These are phyloP conservation scores for Hygrophorus pudorinus DNA, from an alignment of 768 basidiomycete species.

Conservation along the genomic window DNA sequence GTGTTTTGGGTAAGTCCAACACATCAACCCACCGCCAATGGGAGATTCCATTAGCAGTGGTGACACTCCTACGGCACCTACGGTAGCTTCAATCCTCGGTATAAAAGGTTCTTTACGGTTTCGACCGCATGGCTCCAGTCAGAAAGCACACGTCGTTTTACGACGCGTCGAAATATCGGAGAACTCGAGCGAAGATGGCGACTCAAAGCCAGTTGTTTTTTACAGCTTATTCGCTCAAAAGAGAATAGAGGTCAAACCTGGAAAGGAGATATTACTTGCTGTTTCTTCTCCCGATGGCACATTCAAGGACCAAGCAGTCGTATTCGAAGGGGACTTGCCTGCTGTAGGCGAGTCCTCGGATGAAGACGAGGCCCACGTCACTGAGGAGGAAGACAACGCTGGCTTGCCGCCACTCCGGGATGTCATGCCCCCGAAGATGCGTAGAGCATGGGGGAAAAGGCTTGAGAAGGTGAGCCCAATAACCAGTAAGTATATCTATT, in stretches of 20 bases:
- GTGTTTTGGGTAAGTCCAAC: too few species aligned
- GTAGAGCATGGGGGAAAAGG: slow-evolving; percentile 47
- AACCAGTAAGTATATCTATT: slow-evolving; percentile 24
- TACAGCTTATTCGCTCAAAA: slow-evolving; percentile 63
- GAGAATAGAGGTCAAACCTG: slow-evolving; percentile 59
- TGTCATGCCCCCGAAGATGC: slow-evolving; percentile 54
- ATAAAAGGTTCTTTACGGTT: slow-evolving; percentile 54
- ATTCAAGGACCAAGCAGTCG: slow-evolving; percentile 46
- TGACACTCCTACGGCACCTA: slow-evolving; percentile 19
- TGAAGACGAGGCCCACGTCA: slow-evolving; percentile 30
- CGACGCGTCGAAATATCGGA: slow-evolving; percentile 47
- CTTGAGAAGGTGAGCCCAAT: slow-evolving; percentile 31
- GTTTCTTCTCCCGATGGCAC: slow-evolving; percentile 41
- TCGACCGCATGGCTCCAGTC: slow-evolving; percentile 53
- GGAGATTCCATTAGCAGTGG: slow-evolving; percentile 29
- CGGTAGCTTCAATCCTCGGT: slow-evolving; percentile 48
- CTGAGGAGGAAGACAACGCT: slow-evolving; percentile 27
- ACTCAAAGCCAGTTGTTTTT: slow-evolving; percentile 31
- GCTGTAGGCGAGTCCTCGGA: slow-evolving; percentile 26
- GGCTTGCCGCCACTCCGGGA: slow-evolving; percentile 19
- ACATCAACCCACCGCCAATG: slow-evolving; percentile 15
- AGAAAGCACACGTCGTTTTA: slow-evolving; percentile 60
- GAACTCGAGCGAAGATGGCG: slow-evolving; percentile 32
- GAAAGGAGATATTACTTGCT: slow-evolving; percentile 59
- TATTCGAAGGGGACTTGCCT: slow-evolving; percentile 45